Base-by-base conservation (phyloP, 345 rosid genomes). In the Noccaea caerulescens region DNA sequence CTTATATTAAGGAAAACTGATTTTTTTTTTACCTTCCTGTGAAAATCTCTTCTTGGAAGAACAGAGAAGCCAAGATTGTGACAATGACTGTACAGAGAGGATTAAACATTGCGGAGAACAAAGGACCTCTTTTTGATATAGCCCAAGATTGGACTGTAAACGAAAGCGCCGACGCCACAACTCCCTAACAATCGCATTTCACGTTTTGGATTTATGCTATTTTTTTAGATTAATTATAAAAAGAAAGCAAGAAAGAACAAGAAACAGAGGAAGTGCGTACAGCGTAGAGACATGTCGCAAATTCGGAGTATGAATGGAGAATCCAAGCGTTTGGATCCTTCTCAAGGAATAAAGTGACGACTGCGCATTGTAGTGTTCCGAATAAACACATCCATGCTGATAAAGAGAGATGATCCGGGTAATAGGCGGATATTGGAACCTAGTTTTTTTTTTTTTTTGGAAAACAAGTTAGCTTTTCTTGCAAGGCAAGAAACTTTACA, bases 311-410 rank as follows among this genome's bases (percentile, higher is more conserved):
- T 0, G 96, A 83, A 63, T 81, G 77, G 49, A 87, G 72, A 46
- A 71, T 76, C 93, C 93, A 91, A 3, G 74, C 79, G 14, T 70
- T 68, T 3, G 55, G 75, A 37, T 88, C 82, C 33, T 74, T 77
- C 57, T 88, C 91, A 4, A 83, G 25, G 66, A 86, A 72, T 13
- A 84, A 39, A 36, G 88, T 64, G 33, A 87, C 13, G 2, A 67
- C 71, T 49, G 81, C 86, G 6, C 88, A 82, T 64, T 88, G 96
- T 38, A 88, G 9, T 3, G 91, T 77, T 20, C 80, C 88, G 23
- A 83, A 46, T 77, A 87, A 75, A 74, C 97, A 87, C 88, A 86
- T 81, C 93, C 96, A 89, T n/a, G 91, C 87, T 32, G 91, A 80
- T 46, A 81, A 52, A 59, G 88, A 82, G 67, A 87, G 65, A 75